phyloP scores from a whole-genome alignment of 495 filamentous ascomycete species.

The Astrothelium macrocarpum region DNA sequence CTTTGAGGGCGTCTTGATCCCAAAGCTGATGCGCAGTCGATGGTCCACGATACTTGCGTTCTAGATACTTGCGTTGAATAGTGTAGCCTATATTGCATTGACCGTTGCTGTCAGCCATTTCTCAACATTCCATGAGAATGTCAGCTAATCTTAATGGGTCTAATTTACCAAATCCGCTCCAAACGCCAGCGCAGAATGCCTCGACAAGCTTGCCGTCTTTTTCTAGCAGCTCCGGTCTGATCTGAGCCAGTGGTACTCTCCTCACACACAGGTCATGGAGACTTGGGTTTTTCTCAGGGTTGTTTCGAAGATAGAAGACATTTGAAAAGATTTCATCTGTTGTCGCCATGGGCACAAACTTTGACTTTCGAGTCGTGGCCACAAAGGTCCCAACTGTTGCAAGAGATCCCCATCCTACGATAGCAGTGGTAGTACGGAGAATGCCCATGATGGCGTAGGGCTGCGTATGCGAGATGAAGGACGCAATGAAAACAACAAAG shows the following conservation, averaged over 20 bases:
- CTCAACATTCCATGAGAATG: background rate
- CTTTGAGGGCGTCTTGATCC: conserved; percentile 44
- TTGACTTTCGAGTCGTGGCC: conserved; percentile 37
- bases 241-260: conserved; percentile 49
- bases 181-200: conserved; percentile 57
- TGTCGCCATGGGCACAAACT: conserved; percentile 40
- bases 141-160: background rate
- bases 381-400: conserved; percentile 39
- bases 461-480: background rate
- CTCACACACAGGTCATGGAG: conserved; percentile 55
- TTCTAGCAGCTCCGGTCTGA: conserved; percentile 55
- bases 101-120: background rate
- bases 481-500: background rate
- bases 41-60: conserved; percentile 51
- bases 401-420: conserved; percentile 19
- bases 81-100: conserved; percentile 43
- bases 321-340: conserved; percentile 55
- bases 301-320: conserved; percentile 45
- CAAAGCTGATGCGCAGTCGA: conserved; percentile 57
- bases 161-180: conserved; percentile 52
- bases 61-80: conserved; percentile 51
- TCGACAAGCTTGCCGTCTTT: conserved; percentile 49
- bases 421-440: conserved; percentile 18
- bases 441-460: conserved; percentile 15
- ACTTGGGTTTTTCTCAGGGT: conserved; percentile 51